Evolutionary conservation across 768 basidiomycete species (phyloP).

Genomic region (Phaffia australis): DNA sequence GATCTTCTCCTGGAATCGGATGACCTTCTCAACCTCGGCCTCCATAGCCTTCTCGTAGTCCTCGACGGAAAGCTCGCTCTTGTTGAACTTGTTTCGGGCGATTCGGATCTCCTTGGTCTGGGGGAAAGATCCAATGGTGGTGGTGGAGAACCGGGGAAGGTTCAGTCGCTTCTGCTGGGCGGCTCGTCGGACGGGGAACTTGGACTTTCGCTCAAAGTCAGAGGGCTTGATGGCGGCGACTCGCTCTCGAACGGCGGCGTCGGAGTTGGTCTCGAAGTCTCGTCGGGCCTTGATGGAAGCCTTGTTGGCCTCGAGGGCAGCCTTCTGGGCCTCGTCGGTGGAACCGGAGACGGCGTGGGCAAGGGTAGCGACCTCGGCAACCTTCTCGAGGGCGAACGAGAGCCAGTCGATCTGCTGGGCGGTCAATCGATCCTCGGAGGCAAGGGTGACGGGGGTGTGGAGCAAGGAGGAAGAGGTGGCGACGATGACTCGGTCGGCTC

Average conservation of each 20-base stretch:
- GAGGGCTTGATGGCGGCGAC: conserved; percentile 81
- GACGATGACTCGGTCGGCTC: conserved; percentile 70
- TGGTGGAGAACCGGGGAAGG: conserved; percentile 95
- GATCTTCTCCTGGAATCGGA: conserved; percentile 92
- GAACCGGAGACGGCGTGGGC: conserved; percentile 76
- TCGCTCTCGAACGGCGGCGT: conserved; percentile 89
- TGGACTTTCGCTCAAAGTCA: conserved; percentile 73
- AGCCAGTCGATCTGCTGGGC: conserved; percentile 91
- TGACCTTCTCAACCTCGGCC: conserved; percentile 87
- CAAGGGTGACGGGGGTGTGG: conserved; percentile 93
- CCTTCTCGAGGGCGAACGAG: conserved; percentile 96
- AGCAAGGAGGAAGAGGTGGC: conserved; percentile 96
- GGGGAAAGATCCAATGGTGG: conserved; percentile 97
- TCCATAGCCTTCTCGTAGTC: conserved; percentile 97
- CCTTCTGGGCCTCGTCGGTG: conserved; percentile 55
- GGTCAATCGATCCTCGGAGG: conserved; percentile 81
- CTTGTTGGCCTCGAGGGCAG: conserved; percentile 78
- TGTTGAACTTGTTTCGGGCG: conserved; percentile 88
- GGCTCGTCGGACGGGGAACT: conserved; percentile 75
- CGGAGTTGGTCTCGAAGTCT: conserved; percentile 83
- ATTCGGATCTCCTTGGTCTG: conserved; percentile 99
- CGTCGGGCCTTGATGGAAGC: conserved; percentile 85
- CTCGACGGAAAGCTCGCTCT: conserved; percentile 70
- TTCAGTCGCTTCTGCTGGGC: conserved; percentile 78
- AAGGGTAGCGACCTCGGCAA: conserved; percentile 73